Percentiles rank a stretch among this genome's conserved stretches.
These are phyloP conservation scores for Candida berthetii DNA, from an alignment of 805 yeast genomes.

Conservation along the genomic window DNA sequence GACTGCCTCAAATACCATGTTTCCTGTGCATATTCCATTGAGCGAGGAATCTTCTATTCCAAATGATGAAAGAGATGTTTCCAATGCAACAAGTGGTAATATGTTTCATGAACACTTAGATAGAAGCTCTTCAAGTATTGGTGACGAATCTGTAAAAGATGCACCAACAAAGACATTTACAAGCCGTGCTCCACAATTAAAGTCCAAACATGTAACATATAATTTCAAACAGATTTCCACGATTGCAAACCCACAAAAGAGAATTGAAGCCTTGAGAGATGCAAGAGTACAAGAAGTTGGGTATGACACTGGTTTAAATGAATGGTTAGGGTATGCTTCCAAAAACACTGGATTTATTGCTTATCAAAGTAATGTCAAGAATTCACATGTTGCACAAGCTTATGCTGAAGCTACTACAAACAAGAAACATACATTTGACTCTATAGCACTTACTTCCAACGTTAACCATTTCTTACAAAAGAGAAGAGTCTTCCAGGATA, in stretches of 20 bases:
- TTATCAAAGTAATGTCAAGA: slow-evolving; percentile 21
- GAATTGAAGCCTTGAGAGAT: slow-evolving; percentile 33
- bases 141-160: not conserved
- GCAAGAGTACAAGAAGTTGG: slow-evolving; percentile 35
- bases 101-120: slow-evolving; percentile 21
- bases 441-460: slow-evolving; percentile 28
- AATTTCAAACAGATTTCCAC: slow-evolving; percentile 36
- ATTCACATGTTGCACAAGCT: slow-evolving; percentile 52
- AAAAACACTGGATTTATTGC: slow-evolving; percentile 22
- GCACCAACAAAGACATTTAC: not conserved
- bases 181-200: not conserved
- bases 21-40: slow-evolving; percentile 19
- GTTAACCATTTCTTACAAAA: slow-evolving; percentile 44
- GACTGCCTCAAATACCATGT: slow-evolving; percentile 14
- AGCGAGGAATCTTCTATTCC: slow-evolving; percentile 9
- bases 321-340: slow-evolving; percentile 40
- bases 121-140: not conserved
- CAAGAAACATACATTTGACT: slow-evolving; percentile 30
- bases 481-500: slow-evolving; percentile 41
- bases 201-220: slow-evolving; percentile 7
- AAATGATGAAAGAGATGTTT: not conserved
- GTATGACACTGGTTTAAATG: slow-evolving; percentile 51
- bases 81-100: no score
- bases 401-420: slow-evolving; percentile 59
- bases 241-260: slow-evolving; percentile 33